A percentile compares a stretch with the other conserved stretches of the same genome.
Conservation (phyloP, 1,284 basidiomycete genomes). For the Thelephora terrestris region DNA sequence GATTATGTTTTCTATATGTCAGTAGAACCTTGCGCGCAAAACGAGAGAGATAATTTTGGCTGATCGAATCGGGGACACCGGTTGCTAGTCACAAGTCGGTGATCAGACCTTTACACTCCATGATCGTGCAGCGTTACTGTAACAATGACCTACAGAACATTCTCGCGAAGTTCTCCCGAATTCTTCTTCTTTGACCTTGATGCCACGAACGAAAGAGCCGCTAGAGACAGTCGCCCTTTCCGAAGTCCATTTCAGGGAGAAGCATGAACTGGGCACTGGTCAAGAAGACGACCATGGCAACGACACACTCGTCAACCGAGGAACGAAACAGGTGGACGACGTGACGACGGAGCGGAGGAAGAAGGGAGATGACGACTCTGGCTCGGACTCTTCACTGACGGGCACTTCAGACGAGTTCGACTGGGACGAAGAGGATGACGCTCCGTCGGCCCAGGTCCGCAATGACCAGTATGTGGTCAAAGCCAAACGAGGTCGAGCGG, state of each 20-base stretch:
- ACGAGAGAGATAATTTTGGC: no score
- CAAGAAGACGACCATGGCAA: no score
- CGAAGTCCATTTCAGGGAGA: no score
- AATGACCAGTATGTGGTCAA: conserved; percentile 19
- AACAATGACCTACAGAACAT: not conserved
- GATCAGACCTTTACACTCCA: no score
- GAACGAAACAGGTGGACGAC: not conserved
- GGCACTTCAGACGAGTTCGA: conserved; percentile 63
- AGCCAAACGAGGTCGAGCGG: conserved; percentile 41
- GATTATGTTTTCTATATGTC: no score
- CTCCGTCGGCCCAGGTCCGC: conserved; percentile 11
- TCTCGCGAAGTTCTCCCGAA: conserved; percentile 25
- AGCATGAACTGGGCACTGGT: no score
- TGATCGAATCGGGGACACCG: no score
- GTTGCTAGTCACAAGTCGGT: no score
- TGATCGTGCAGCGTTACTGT: no score
- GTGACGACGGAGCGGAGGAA: not conserved
- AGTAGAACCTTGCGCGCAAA: no score
- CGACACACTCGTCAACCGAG: not conserved
- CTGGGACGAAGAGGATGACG: conserved; percentile 55
- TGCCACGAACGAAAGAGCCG: conserved; percentile 18
- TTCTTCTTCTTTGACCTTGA: conserved; percentile 37
- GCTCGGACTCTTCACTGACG: conserved; percentile 46
- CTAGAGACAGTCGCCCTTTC: no score
- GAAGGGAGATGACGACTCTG: conserved; percentile 22